Evolutionary conservation across 345 rosid species (phyloP), one percentile per base, ranked within the genome.

Genomic region (Trapa incisa): DNA sequence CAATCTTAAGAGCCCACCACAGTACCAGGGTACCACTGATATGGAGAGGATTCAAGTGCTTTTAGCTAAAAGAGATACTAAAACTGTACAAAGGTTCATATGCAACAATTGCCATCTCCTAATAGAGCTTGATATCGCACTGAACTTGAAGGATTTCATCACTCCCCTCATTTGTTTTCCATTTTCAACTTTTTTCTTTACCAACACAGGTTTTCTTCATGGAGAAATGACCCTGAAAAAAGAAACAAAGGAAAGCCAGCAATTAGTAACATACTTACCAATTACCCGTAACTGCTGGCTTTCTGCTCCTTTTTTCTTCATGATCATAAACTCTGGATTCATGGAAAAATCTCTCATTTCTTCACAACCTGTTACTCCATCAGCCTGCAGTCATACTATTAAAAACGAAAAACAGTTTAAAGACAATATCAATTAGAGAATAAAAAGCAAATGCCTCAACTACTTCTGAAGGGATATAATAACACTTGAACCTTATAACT

Each of bases 241-340:
- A 53, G 68, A 74, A 78, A 70, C 67, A 73, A 77, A 76, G 11
- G 81, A 81, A 83, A 79, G 87, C 89, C 89, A 81, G 85, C 87
- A 70, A 78, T 73, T 70, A 76, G 58, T 67, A 65, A 36, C 58
- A 65, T 67, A 83, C 87, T 83, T 81, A 83, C 89, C 86, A 36
- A 22, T 22, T 22, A 22, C 29, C 29, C 29, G 74, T 65, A 78
- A 75, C 74, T 80, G 84, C 87, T 83, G 89, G 84, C 89, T 85
- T 81, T 76, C 84, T 64, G 52, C 64, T 71, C 65, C 52, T 61
- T 65, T 35, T 47, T 45, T 45, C 64, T 68, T 47, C 53, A 56
- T 3, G 36, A 14, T 16, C 22, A 64, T 22, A 17, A 52, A 56
- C 64, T 67, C 48, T 37, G 56, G 57, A 53, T 68, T 64, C 66